A percentile compares a stretch with the other conserved stretches of the same genome.
phyloP scores from a whole-genome alignment of 257 asterid species.

The Ehretia macrophylla region DNA sequence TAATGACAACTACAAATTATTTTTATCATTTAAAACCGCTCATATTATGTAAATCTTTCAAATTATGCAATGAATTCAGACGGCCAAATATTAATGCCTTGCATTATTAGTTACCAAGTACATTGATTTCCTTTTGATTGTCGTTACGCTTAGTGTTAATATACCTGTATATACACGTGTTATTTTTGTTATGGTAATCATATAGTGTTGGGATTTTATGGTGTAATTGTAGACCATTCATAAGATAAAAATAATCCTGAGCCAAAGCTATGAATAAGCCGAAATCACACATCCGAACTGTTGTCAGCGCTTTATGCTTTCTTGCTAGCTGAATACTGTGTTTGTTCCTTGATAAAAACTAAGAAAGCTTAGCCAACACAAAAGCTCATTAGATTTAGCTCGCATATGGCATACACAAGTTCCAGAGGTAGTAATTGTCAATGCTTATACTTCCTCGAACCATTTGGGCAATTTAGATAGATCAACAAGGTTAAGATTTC shows the following conservation, averaged over 20 bases:
- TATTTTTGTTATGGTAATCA: too few relatives aligned
- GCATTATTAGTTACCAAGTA: too few relatives aligned
- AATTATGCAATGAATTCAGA: too few relatives aligned
- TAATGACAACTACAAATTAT: not conserved
- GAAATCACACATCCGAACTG: not conserved
- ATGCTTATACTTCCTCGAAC: not conserved
- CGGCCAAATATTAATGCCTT: too few relatives aligned
- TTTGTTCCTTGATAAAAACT: constrained; percentile 12
- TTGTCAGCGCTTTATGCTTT: constrained; percentile 16
- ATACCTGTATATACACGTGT: too few relatives aligned
- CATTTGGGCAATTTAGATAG: not conserved
- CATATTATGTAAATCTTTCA: not conserved
- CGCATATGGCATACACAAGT: not conserved
- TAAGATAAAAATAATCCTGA: not conserved
- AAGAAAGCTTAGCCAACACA: constrained; percentile 5
- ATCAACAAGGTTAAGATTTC: too few relatives aligned
- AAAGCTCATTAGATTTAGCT: constrained; percentile 3
- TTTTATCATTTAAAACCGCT: not conserved
- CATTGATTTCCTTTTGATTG: too few relatives aligned
- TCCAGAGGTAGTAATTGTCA: not conserved
- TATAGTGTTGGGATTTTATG: too few relatives aligned
- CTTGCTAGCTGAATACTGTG: constrained; percentile 23
- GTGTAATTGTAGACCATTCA: too few relatives aligned
- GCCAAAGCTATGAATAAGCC: not conserved
- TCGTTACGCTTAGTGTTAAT: too few relatives aligned